Evolutionary conservation across 106 monocot genomes (phyloP), one percentile per base, ranked within the genome.

Genomic region (Phalaenopsis equestris): DNA sequence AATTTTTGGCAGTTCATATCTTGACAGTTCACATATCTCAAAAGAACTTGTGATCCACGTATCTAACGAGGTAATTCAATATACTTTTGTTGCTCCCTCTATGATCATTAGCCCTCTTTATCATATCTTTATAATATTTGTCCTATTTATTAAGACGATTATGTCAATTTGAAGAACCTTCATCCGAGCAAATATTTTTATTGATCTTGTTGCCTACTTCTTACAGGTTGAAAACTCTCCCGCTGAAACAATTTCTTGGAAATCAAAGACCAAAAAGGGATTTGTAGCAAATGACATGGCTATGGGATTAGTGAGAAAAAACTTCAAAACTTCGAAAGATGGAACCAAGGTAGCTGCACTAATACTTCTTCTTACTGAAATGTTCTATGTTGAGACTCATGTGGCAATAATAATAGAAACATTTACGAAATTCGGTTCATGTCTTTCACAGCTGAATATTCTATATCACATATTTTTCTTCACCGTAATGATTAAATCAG

Each of bases 281-380:
- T 73, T 56, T 75, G 83, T 57, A 79, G 80, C 64, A 58, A 86
- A 73, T 87, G 88, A 80, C 3, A 73, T 84, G 57, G 18, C 38
- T 75, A 24, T 65, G 79, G 82, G 82, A 75, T 55, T 87, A 42
- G 10, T 80, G 8, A 91, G 86, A 75, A 91, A 86, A 84, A 88
- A 86, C 73, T 86, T 49, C 61, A 75, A 73, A 83, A 15, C n/a
- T 79, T 72, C 78, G 52, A 93, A 93, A 85, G 93, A 90, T 87
- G 91, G 85, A 67, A 55, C 81, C 65, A 93, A 90, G 93, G 91
- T 93, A 73, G n/a, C n/a, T 5, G 14, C 52, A 52, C 11, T 52
- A 52, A 52, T 52, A 14, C 52, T 52, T 52, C 3, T 14, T 14
- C 52, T 6, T 48, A 48, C 5, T 52, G 10, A 52, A 14, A 52